Base-by-base conservation (phyloP, 1,139 yeast species). In the Eremothecium gossypii region DNA sequence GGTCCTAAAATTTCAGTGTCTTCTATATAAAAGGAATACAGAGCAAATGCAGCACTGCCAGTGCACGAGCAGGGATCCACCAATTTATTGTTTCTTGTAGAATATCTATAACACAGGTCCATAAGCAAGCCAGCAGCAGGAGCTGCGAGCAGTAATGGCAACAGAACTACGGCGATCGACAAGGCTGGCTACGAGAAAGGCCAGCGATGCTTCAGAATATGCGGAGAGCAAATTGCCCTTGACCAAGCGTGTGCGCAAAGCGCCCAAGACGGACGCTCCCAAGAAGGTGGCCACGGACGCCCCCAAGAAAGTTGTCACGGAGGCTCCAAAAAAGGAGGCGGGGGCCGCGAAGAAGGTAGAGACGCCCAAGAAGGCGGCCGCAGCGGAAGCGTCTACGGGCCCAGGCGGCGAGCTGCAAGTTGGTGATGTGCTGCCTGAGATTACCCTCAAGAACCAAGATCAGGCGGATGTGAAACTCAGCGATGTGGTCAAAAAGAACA, bases 351-450 rank as follows among this genome's bases (percentile, higher is more conserved):
- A 37, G 27, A 40, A 40, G 30, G 36, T 12, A 5, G 13, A 29
- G 13, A n/a, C 31, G 4, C 13, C 27, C 14, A 27, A 28, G 38
- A 33, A 23, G 37, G 38, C 30, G 38, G 34, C 27, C 8, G 9
- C 26, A 6, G 13, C 31, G 3, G 13, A 29, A 6, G 31, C 4
- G 3, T 29, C 31, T 29, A 5, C 11, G 30, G 17, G 13, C 4
- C 29, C 45, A 27, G 17, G 44, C 0, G 41, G 40, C 4, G 63
- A 57, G 37, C 36, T 83, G 28, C 67, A 74, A 46, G 39, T 41
- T 8, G 95, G 94, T 14, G 95, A 81, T 57, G 59, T 61, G 13
- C 71, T 87, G 39, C 96, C 96, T 5, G 78, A 74, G 35, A 43
- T 83, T 41, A 68, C 68, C 0, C 66, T 89, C 33, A 56, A 68